Base-by-base conservation (phyloP, 108 stramenopile species). In the Aurantiochytrium sp. region DNA sequence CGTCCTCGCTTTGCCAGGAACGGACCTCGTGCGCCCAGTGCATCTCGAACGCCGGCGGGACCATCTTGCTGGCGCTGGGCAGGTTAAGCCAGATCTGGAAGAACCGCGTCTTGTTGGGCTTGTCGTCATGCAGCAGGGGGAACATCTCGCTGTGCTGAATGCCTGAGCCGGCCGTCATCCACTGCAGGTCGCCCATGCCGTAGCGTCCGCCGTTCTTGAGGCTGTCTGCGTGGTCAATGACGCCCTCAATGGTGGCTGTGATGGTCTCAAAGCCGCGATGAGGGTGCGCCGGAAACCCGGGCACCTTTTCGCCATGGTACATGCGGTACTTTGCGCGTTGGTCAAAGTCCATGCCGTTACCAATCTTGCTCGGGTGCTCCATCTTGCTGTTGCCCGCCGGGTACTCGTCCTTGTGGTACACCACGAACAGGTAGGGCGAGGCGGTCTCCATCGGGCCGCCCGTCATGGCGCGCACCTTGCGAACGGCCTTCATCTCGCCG, bases 161-260 rank as follows among this genome's bases (percentile, higher is more conserved):
- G 2, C 97, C 97, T 10, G 94, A 89, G 21, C 96, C 97, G 2
- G 97, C 97, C 4, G 97, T 98, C 96, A 98, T 97, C 97, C 97
- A 98, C 92, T 98, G 97, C 3, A 97, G 93, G 83, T 97, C 97
- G 44, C 92, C 92, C 21, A 76, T 44, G 58, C 89, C 90, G 60
- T 90, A 90, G 25, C 88, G 60, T 1, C 92, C 92, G 47, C 42
- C 87, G 88, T 97, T 96, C 8, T 96, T 97, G 58, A 91, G 87
- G 59, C 93, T 95, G 89, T 98, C 97, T 12, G 92, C 91, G 89
- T 98, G 97, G 60, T 97, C 96, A 5, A 97, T 93, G 88, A 96
- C 95, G 76, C 97, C 97, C 89, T 96, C 93, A 72, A 97, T 95
- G 16, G 97, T 97, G 72, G 96, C 92, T 14, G 97, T 98, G 28